Evolutionary conservation across 768 basidiomycete species (phyloP).

Genomic region (Mrakia gelida): DNA sequence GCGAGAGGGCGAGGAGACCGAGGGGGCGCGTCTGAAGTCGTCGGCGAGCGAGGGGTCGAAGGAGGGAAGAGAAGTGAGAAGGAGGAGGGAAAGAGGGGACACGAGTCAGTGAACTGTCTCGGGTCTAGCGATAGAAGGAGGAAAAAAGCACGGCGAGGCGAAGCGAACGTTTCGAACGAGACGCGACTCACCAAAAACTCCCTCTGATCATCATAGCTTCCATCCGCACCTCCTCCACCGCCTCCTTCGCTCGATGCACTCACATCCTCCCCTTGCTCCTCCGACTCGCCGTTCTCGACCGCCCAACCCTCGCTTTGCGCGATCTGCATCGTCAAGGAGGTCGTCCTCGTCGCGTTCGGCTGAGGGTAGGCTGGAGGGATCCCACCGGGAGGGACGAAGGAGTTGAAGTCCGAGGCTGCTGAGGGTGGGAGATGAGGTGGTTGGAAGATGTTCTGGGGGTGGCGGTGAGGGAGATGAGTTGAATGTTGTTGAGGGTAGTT

Average conservation of each 20-base stretch:
- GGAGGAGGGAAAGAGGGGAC: not conserved
- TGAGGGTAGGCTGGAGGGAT: constrained; percentile 10
- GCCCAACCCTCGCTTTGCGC: constrained; percentile 18
- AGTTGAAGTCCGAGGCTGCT: not conserved
- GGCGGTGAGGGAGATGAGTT: not conserved
- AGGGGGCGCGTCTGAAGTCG: constrained; percentile 18
- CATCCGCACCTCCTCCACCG: not conserved
- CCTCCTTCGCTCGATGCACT: not conserved
- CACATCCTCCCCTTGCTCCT: not conserved
- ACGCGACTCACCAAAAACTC: constrained; percentile 16
- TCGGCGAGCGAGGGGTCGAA: not conserved
- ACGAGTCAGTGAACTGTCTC: not conserved
- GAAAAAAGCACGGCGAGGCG: not conserved
- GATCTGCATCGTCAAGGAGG: constrained; percentile 22
- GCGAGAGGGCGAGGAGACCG: constrained; percentile 20
- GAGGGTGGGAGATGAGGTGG: not conserved
- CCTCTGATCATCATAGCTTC: not conserved
- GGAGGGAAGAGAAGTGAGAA: not conserved
- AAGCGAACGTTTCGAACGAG: not conserved
- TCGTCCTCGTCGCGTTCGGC: not conserved
- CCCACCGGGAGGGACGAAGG: not conserved
- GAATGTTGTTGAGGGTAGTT: not conserved
- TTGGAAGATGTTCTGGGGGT: not conserved
- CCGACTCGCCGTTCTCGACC: not conserved
- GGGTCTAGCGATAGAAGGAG: too few species aligned